A percentile compares a stretch with the other conserved stretches of the same genome.
Conservation (phyloP, 2,329 filamentous ascomycete species). For the Penicillium brasilianum region DNA sequence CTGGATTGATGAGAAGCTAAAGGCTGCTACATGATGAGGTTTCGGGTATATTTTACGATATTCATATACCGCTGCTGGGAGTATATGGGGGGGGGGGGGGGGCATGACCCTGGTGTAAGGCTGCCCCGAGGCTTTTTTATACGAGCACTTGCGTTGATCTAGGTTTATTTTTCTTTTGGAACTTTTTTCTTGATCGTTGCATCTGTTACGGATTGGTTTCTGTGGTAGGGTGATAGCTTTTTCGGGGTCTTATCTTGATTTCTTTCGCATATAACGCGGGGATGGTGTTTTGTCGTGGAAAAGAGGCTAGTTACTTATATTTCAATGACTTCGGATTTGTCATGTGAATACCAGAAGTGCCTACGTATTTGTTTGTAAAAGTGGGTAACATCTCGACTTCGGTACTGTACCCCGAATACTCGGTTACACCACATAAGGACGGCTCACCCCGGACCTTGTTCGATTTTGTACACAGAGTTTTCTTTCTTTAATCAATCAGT, state of each 20-base stretch:
- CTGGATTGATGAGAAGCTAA: constrained; percentile 41
- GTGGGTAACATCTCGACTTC: no score
- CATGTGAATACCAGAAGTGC: no score
- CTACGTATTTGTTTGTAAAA: no score
- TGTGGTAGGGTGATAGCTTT: not conserved
- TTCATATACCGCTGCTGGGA: not conserved
- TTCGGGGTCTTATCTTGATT: not conserved
- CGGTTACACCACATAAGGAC: no score
- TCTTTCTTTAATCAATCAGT: no score
- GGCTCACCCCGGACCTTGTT: no score
- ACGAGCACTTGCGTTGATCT: not conserved
- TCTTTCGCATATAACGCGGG: not conserved
- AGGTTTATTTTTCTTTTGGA: not conserved
- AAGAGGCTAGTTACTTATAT: no score
- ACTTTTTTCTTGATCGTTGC: not conserved
- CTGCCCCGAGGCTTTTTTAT: not conserved
- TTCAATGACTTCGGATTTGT: no score
- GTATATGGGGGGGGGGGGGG: not conserved
- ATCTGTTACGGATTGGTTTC: not conserved
- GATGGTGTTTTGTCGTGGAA: no score
- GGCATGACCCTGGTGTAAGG: not conserved
- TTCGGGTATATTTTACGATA: not conserved
- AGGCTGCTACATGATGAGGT: not conserved
- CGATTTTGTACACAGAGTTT: no score
- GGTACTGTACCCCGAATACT: no score